Evolutionary conservation across 257 asterid genomes (phyloP).

Genomic region (Nicotiana benthamiana): DNA sequence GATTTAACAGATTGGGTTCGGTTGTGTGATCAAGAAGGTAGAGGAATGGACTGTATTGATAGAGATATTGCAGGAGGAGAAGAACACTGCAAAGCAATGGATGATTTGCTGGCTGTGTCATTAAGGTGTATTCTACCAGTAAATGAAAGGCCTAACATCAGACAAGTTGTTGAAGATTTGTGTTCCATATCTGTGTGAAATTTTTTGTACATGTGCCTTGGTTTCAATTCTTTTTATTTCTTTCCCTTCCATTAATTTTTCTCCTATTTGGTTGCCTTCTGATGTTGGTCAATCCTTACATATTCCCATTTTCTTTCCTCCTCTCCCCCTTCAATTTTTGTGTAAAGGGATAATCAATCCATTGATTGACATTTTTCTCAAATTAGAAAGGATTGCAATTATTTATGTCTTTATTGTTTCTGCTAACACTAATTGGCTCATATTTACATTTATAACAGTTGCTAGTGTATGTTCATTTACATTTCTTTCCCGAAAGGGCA

Average conservation of each 20-base stretch:
- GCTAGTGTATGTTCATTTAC: not conserved
- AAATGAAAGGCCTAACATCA: slow-evolving; percentile 81
- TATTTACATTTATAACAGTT: not conserved
- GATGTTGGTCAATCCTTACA: slow-evolving; percentile 43
- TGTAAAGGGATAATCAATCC: slow-evolving; percentile 90
- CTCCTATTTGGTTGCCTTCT: slow-evolving; percentile 41
- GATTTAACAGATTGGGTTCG: slow-evolving; percentile 97
- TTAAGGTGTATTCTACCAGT: slow-evolving; percentile 84
- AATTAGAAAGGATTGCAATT: slow-evolving; percentile 8
- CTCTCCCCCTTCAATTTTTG: slow-evolving; percentile 65
- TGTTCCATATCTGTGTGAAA: slow-evolving; percentile 64
- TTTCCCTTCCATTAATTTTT: slow-evolving; percentile 14
- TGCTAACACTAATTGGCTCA: not conserved
- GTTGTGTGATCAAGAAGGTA: slow-evolving; percentile 73
- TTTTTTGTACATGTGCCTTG: slow-evolving; percentile 49
- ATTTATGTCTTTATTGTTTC: not conserved
- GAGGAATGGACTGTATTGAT: slow-evolving; percentile 90
- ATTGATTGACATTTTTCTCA: slow-evolving; percentile 30
- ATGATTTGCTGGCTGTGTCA: slow-evolving; percentile 68
- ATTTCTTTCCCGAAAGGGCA: too few species aligned
- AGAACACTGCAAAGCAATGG: slow-evolving; percentile 69
- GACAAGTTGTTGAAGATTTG: slow-evolving; percentile 67
- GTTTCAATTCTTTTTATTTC: slow-evolving; percentile 32
- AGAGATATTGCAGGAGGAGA: slow-evolving; percentile 80
- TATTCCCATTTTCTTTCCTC: slow-evolving; percentile 33